A percentile compares a stretch with the other conserved stretches of the same genome.
Conservation (phyloP, 1,139 yeast genomes). For the Nakaseomyces bracarensis region DNA sequence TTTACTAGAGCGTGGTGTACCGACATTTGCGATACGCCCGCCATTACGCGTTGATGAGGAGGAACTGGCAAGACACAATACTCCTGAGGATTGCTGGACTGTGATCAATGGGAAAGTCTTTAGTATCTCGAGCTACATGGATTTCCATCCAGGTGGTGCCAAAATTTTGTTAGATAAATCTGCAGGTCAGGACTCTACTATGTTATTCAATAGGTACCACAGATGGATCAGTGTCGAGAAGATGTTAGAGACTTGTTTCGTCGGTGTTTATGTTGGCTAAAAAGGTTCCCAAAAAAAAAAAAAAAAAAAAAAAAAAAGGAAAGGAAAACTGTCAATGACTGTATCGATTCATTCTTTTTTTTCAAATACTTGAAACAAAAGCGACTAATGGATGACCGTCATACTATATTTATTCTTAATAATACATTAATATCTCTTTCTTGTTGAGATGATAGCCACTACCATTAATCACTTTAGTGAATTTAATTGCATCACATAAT, state of each 20-base stretch:
- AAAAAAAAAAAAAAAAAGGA: too few relatives aligned
- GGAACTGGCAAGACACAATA: slow-evolving; percentile 53
- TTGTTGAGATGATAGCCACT: too few relatives aligned
- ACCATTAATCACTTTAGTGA: too few relatives aligned
- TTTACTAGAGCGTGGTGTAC: slow-evolving; percentile 18
- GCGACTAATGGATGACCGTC: too few relatives aligned
- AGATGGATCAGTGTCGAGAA: slow-evolving; percentile 85
- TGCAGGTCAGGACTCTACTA: slow-evolving; percentile 81
- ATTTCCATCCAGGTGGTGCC: slow-evolving; percentile 91
- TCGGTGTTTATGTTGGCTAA: slow-evolving; percentile 41
- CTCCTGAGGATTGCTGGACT: slow-evolving; percentile 64
- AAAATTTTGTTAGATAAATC: slow-evolving; percentile 59
- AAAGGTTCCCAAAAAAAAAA: neutral
- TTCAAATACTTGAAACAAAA: too few relatives aligned
- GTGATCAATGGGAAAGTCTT: slow-evolving; percentile 73
- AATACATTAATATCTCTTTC: too few relatives aligned
- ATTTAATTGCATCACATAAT: too few relatives aligned
- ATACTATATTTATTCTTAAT: too few relatives aligned
- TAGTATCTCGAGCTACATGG: slow-evolving; percentile 71
- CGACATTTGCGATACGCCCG: slow-evolving; percentile 24
- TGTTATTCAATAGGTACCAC: slow-evolving; percentile 71
- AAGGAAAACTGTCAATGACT: too few relatives aligned
- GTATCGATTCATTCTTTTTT: too few relatives aligned
- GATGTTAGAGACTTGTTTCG: slow-evolving; percentile 65
- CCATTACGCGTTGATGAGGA: slow-evolving; percentile 49